These are phyloP conservation scores for Aspergillus persii DNA, from an alignment of 2,329 filamentous ascomycete species.

Conservation along the genomic window DNA sequence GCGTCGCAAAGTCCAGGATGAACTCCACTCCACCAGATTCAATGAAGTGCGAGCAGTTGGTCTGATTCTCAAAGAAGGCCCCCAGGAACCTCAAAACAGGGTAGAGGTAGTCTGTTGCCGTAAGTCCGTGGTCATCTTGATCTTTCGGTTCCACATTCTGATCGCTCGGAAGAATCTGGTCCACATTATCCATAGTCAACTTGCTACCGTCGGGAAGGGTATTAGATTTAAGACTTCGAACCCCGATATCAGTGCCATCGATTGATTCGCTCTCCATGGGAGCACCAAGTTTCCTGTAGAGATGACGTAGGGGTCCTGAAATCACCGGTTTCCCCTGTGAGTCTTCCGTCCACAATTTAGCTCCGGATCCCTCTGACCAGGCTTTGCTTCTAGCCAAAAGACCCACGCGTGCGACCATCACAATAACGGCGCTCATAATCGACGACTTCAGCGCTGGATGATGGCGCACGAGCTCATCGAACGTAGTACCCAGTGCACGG, in stretches of 20 bases:
- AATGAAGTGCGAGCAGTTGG: slow-evolving; percentile 71
- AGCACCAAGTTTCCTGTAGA: slow-evolving; percentile 36
- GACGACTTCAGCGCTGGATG: slow-evolving; percentile 78
- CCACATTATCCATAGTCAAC: slow-evolving; percentile 31
- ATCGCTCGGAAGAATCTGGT: slow-evolving; percentile 25
- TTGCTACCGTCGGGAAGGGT: slow-evolving; percentile 39
- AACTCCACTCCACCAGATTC: slow-evolving; percentile 77
- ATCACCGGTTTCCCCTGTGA: slow-evolving; percentile 58
- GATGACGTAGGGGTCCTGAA: slow-evolving; percentile 52
- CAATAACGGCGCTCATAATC: slow-evolving; percentile 80
- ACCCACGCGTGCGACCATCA: slow-evolving; percentile 82
- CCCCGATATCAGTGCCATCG: slow-evolving; percentile 23
- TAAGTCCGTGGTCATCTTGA: slow-evolving; percentile 50
- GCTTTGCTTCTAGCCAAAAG: slow-evolving; percentile 71
- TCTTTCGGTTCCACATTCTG: slow-evolving; percentile 46
- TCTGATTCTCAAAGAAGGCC: slow-evolving; percentile 72
- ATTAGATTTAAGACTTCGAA: slow-evolving; percentile 27
- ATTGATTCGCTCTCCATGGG: slow-evolving; percentile 25
- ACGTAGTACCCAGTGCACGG: slow-evolving; percentile 72
- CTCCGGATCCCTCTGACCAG: slow-evolving; percentile 67
- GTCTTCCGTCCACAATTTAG: slow-evolving; percentile 69
- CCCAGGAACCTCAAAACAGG: slow-evolving; percentile 74
- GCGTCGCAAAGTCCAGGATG: slow-evolving; percentile 77
- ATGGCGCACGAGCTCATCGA: slow-evolving; percentile 92
- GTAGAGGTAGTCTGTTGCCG: slow-evolving; percentile 68